phyloP scores from a whole-genome alignment of 192 early-diverging fungal genomes.

The Linderina pennispora region DNA sequence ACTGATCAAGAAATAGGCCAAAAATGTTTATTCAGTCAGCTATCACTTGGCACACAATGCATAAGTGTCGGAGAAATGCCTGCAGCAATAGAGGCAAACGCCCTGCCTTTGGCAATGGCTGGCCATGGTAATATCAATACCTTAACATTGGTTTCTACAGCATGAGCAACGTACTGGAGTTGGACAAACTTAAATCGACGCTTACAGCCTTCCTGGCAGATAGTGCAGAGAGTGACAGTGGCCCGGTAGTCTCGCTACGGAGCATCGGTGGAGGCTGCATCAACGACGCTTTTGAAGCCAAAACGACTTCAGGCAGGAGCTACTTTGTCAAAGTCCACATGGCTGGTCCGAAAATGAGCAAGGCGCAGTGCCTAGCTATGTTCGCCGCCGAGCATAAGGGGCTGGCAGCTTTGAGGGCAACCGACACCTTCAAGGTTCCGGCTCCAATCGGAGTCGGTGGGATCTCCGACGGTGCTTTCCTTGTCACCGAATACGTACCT shows the following conservation, averaged over 20 bases:
- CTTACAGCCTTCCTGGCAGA: not conserved
- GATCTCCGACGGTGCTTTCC: constrained; percentile 10
- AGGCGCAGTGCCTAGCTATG: constrained; percentile 5
- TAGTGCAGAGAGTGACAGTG: not conserved
- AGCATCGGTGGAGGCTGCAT: constrained; percentile 5
- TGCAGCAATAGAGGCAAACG: too few relatives aligned
- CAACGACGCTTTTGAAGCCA: constrained; percentile 3
- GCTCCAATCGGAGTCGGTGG: constrained; percentile 7
- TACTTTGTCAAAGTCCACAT: constrained; percentile 23
- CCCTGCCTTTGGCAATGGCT: not conserved
- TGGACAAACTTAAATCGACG: not conserved
- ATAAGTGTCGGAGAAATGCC: too few relatives aligned
- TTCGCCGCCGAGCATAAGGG: constrained; percentile 13
- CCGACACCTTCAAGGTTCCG: constrained; percentile 15
- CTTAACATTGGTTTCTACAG: too few relatives aligned
- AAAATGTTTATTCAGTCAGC: too few relatives aligned
- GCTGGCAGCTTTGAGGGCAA: constrained; percentile 11
- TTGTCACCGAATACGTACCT: constrained; percentile 15
- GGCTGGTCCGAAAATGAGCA: not conserved
- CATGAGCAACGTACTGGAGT: too few relatives aligned
- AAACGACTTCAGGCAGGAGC: constrained; percentile 1
- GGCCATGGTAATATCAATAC: too few relatives aligned
- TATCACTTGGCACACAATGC: too few relatives aligned
- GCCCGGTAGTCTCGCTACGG: not conserved
- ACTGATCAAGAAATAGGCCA: too few relatives aligned